Evolutionary conservation across 129 eudicot genomes (phyloP).

Genomic region (Gnaphalium uliginosum): DNA sequence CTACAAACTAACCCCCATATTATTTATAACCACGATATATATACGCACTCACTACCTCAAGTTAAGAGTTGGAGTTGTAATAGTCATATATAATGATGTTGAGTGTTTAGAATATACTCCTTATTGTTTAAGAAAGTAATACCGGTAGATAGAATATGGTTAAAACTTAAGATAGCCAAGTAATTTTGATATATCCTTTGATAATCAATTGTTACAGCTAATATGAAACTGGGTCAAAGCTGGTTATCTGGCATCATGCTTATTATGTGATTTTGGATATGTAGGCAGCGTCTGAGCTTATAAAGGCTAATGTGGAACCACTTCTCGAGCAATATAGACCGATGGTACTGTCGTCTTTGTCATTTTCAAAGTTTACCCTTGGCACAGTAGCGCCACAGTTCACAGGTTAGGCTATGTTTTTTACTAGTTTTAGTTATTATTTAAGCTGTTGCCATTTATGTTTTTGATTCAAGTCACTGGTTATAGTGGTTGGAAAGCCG

Average conservation of each 20-base stretch:
- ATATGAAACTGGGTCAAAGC: background rate
- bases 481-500: constrained; percentile 10
- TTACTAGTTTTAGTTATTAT: background rate
- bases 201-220: background rate
- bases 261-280: constrained; percentile 27
- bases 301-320: constrained; percentile 90
- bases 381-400: constrained; percentile 96
- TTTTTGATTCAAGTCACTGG: background rate
- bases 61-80: too few species aligned
- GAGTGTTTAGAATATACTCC: too few species aligned
- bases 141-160: too few species aligned
- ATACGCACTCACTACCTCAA: too few species aligned
- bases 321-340: constrained; percentile 87
- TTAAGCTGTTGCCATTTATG: background rate
- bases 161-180: too few species aligned
- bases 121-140: too few species aligned
- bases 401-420: constrained; percentile 58
- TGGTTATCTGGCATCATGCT: constrained; percentile 2
- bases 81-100: too few species aligned
- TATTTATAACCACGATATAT: too few species aligned
- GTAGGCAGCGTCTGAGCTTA: constrained; percentile 95
- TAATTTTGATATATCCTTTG: too few species aligned
- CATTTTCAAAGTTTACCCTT: constrained; percentile 84
- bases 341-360: constrained; percentile 65
- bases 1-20: too few species aligned